Conservation (phyloP, 192 early-diverging fungal species). For the Coemansia sp. region DNA sequence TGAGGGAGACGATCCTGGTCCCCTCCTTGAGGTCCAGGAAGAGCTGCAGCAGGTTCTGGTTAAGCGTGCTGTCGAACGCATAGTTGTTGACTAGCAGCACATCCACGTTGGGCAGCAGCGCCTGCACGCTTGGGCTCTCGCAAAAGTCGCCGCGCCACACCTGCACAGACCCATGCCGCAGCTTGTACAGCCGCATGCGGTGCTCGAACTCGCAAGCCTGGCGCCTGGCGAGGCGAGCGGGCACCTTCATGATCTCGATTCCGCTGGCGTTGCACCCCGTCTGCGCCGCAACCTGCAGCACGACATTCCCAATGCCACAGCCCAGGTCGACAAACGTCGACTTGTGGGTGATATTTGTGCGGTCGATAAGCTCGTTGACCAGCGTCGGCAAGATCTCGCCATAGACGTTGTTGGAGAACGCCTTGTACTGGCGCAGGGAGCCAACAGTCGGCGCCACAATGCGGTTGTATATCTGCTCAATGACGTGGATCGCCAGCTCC, state of each 20-base stretch:
- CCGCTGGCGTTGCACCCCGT: slow-evolving; percentile 79
- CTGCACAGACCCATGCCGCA: slow-evolving; percentile 61
- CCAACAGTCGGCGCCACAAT: slow-evolving; percentile 77
- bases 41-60: slow-evolving; percentile 76
- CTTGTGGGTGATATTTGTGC: slow-evolving; percentile 60
- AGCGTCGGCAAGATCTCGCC: slow-evolving; percentile 88
- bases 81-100: slow-evolving; percentile 97
- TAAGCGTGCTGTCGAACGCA: slow-evolving; percentile 81
- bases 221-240: slow-evolving; percentile 70
- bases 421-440: slow-evolving; percentile 74
- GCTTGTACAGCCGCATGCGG: slow-evolving; percentile 70
- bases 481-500: slow-evolving; percentile 77
- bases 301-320: slow-evolving; percentile 94
- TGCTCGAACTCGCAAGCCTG: slow-evolving; percentile 83
- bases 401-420: slow-evolving; percentile 94
- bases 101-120: slow-evolving; percentile 75
- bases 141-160: slow-evolving; percentile 86
- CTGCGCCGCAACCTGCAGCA: slow-evolving; percentile 91
- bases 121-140: slow-evolving; percentile 64
- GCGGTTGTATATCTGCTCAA: slow-evolving; percentile 87
- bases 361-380: slow-evolving; percentile 78
- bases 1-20: slow-evolving; percentile 79
- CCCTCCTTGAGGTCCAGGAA: slow-evolving; percentile 93
- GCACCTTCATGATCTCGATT: slow-evolving; percentile 89
- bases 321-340: slow-evolving; percentile 91